Percentiles rank a stretch among this genome's conserved stretches.
Evolutionary conservation across 2,329 filamentous ascomycete genomes (phyloP).

Genomic region (Alternaria longipes): DNA sequence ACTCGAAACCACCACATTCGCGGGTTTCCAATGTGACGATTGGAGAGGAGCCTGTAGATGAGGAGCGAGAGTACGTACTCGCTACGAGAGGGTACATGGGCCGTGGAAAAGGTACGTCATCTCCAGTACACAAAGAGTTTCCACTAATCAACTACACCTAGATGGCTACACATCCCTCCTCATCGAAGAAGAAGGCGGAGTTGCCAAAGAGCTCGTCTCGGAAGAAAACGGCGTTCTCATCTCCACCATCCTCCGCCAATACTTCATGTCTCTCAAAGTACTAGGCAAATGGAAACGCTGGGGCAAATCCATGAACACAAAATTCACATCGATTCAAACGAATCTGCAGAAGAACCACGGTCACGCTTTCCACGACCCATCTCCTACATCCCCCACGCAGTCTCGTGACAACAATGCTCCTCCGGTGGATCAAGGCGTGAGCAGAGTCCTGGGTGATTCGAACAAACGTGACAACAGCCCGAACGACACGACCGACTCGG

Average conservation of each 20-base stretch:
- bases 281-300: constrained; percentile 81
- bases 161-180: constrained; percentile 83
- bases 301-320: constrained; percentile 67
- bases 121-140: background rate
- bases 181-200: constrained; percentile 78
- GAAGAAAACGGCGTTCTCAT: constrained; percentile 84
- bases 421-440: constrained; percentile 25
- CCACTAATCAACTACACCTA: constrained; percentile 13
- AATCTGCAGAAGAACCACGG: constrained; percentile 64
- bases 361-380: constrained; percentile 59
- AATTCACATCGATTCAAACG: constrained; percentile 73
- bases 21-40: constrained; percentile 72
- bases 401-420: background rate
- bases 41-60: constrained; percentile 68
- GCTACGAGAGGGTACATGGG: constrained; percentile 90
- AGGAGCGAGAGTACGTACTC: constrained; percentile 72
- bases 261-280: constrained; percentile 86
- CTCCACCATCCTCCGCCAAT: constrained; percentile 85
- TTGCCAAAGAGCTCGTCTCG: constrained; percentile 77
- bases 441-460: constrained; percentile 11
- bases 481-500: background rate
- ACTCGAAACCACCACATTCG: constrained; percentile 65
- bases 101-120: constrained; percentile 71
- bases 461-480: constrained; percentile 2
- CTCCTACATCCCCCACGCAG: constrained; percentile 34